phyloP scores from a whole-genome alignment of 2,329 filamentous ascomycete species.

The Bisporella sp. region DNA sequence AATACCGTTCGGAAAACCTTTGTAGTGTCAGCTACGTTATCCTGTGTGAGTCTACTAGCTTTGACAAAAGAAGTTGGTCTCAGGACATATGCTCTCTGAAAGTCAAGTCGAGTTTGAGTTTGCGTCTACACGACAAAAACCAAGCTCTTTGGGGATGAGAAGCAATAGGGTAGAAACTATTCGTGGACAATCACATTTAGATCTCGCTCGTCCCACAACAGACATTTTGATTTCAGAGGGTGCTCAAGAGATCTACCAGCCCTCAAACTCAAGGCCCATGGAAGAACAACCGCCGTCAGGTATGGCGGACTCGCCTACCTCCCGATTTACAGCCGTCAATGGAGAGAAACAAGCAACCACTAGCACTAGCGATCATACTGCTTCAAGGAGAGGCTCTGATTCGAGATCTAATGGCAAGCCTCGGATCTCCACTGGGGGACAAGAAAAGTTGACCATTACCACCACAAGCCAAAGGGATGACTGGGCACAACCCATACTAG shows the following conservation, averaged over 20 bases:
- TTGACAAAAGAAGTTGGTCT: too few species aligned
- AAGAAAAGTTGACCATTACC: constrained; percentile 27
- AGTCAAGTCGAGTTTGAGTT: too few species aligned
- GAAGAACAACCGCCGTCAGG: constrained; percentile 12
- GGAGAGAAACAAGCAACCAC: constrained; percentile 17
- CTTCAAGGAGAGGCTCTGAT: constrained; percentile 22
- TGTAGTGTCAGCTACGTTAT: constrained; percentile 7
- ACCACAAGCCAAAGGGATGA: constrained; percentile 24
- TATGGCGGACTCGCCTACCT: constrained; percentile 22
- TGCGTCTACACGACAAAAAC: too few species aligned
- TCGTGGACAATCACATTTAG: too few species aligned
- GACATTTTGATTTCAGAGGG: too few species aligned
- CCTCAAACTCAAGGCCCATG: not conserved
- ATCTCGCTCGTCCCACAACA: too few species aligned
- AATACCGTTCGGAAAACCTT: not conserved
- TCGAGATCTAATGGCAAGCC: constrained; percentile 25
- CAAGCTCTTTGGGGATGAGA: too few species aligned
- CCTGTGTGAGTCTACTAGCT: too few species aligned
- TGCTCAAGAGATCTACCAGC: too few species aligned
- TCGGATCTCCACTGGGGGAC: constrained; percentile 23
- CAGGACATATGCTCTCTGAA: too few species aligned
- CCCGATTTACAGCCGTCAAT: constrained; percentile 30
- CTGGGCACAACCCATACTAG: constrained; percentile 21
- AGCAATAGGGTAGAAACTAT: too few species aligned
- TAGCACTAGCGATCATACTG: constrained; percentile 5